Base-by-base conservation (phyloP, 148 eudicot genomes). In the Tetragonia tetragonoides region DNA sequence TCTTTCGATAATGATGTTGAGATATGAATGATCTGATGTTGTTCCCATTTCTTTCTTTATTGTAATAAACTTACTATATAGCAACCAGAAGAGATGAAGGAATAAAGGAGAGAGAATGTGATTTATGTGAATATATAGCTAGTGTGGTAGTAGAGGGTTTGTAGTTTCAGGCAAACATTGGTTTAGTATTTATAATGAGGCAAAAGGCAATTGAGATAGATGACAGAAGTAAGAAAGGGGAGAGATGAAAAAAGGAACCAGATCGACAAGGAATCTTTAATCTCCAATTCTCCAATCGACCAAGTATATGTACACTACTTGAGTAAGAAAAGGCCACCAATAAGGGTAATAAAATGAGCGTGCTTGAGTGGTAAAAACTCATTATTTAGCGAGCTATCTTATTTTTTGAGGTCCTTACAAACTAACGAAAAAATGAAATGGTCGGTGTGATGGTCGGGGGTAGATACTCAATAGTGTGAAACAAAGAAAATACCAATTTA, bases 1-100 rank as follows among this genome's bases (percentile, higher is more conserved):
- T 74, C 66, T 81, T 77, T 86, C 88, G 3, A 86, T 77, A 63
- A 73, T 79, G 75, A 86, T 78, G 23, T 80, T 73, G 7, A 81
- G 61, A 10, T 70, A 28, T 66, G 88, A 70, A 37, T 79, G 74
- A 3, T 81, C 74, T 42, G 85, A 75, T 34, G 81, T 38, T 5
- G 82, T 63, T 63, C 77, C 79, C 73, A 74, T 77, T 9, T 16
- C 24, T 39, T 28, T 1, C 5, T 40, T 42, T 59, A 0, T 12
- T 69, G 16, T 47, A 41, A 2, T n/a, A 16, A 14, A 23, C 10
- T 7, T 9, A 74, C 40, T 38, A 53, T 51, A 51, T 37, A 8
- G 12, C n/a, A 51, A 12, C 4, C 37, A 21, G 14, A 60, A 10
- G 17, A 23, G 18, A 42, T 8, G 40, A 54, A 34, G 11, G 23